A percentile compares a stretch with the other conserved stretches of the same genome.
Conservation (phyloP, 2,329 filamentous ascomycete species). For the Talaromyces sp. region DNA sequence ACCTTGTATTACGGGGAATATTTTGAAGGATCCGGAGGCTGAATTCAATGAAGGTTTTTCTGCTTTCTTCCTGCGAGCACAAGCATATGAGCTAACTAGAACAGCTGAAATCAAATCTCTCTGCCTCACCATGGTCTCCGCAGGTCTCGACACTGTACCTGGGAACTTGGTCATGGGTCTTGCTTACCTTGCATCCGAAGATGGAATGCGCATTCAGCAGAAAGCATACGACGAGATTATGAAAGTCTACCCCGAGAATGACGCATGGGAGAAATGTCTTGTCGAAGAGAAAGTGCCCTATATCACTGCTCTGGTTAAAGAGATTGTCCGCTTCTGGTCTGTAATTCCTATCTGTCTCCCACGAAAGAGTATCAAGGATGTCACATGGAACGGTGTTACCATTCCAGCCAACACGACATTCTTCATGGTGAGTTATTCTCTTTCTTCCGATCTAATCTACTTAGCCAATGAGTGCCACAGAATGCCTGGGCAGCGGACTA, state of each 20-base stretch:
- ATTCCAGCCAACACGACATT: slow-evolving; percentile 77
- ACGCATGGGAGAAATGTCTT: slow-evolving; percentile 73
- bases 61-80: too few relatives aligned
- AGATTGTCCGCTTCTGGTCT: slow-evolving; percentile 74
- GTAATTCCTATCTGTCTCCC: slow-evolving; percentile 79
- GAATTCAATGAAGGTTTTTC: slow-evolving; percentile 63
- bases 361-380: slow-evolving; percentile 68
- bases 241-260: slow-evolving; percentile 67
- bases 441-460: not conserved
- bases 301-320: slow-evolving; percentile 74
- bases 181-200: slow-evolving; percentile 67
- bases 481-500: slow-evolving; percentile 75
- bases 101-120: slow-evolving; percentile 75
- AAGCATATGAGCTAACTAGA: not conserved
- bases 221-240: slow-evolving; percentile 69
- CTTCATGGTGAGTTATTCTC: slow-evolving; percentile 60
- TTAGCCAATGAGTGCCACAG: slow-evolving; percentile 32
- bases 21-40: slow-evolving; percentile 67
- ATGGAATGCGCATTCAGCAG: slow-evolving; percentile 68
- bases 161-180: slow-evolving; percentile 78
- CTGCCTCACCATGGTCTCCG: slow-evolving; percentile 77
- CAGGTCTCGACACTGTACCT: slow-evolving; percentile 77
- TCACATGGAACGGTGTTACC: slow-evolving; percentile 63
- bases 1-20: slow-evolving; percentile 68
- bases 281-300: slow-evolving; percentile 74